Evolutionary conservation across 1,284 basidiomycete species (phyloP).

Genomic region (Taiwanofungus camphoratus): DNA sequence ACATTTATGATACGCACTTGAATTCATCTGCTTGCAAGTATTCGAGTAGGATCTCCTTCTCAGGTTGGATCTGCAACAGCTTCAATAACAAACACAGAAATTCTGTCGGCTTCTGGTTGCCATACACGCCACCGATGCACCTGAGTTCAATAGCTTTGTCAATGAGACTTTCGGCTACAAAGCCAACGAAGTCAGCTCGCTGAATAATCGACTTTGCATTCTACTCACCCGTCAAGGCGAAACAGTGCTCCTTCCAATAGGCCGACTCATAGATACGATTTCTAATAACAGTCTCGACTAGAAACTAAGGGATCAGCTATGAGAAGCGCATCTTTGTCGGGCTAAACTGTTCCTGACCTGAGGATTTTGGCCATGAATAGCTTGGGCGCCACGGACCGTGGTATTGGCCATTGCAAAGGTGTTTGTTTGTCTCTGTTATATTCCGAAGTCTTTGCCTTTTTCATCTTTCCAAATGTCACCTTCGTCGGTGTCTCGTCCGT

Average conservation of each 20-base stretch:
- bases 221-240: constrained; percentile 77
- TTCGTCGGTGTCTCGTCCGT: not conserved
- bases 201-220: constrained; percentile 6
- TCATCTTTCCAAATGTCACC: not conserved
- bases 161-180: constrained; percentile 82
- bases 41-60: constrained; percentile 93
- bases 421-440: constrained; percentile 22
- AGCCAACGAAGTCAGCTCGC: constrained; percentile 11
- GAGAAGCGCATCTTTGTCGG: constrained; percentile 3
- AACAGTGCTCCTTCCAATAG: constrained; percentile 98
- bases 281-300: constrained; percentile 96
- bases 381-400: constrained; percentile 73
- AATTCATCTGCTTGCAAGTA: constrained; percentile 95
- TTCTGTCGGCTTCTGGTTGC: constrained; percentile 87
- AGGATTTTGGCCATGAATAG: constrained; percentile 94
- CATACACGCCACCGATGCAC: constrained; percentile 89
- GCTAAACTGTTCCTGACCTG: constrained; percentile 46
- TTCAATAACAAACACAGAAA: constrained; percentile 92
- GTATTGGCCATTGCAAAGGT: constrained; percentile 76
- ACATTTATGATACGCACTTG: constrained; percentile 66
- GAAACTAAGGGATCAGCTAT: constrained; percentile 55
- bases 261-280: constrained; percentile 93
- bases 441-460: constrained; percentile 14
- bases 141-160: constrained; percentile 85
- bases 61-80: constrained; percentile 94